A percentile compares a stretch with the other conserved stretches of the same genome.
Evolutionary conservation across 2,329 filamentous ascomycete genomes (phyloP).

Genomic region (Lasiodiplodia sp.): DNA sequence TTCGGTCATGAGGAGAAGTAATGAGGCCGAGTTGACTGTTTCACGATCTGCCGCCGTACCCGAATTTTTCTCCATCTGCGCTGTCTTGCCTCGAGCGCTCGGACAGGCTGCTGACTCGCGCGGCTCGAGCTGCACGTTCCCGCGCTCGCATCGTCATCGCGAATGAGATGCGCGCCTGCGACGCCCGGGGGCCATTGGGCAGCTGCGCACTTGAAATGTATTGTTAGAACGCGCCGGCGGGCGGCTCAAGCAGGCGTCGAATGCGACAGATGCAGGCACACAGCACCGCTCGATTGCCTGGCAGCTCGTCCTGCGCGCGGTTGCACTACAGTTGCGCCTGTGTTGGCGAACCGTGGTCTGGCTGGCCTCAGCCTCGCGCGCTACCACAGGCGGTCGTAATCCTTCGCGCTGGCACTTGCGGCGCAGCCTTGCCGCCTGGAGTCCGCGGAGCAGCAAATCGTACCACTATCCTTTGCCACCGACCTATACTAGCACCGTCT

Average conservation of each 20-base stretch:
- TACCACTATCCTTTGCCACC: constrained; percentile 1
- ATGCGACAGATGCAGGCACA: not conserved
- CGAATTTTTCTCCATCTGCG: constrained; percentile 9
- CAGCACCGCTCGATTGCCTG: not conserved
- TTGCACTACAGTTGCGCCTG: not conserved
- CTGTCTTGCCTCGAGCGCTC: constrained; percentile 4
- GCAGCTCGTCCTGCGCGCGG: not conserved
- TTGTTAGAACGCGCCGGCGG: not conserved
- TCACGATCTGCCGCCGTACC: constrained; percentile 17
- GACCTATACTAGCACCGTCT: not conserved
- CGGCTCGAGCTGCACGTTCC: constrained; percentile 10
- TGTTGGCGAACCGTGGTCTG: constrained; percentile 5
- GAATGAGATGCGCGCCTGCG: not conserved
- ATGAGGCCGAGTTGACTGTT: constrained; percentile 9
- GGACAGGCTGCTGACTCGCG: constrained; percentile 14
- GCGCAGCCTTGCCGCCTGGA: constrained; percentile 18
- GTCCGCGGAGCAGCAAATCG: not conserved
- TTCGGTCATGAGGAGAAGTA: not conserved
- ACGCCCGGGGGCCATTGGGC: not conserved
- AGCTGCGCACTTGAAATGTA: not conserved
- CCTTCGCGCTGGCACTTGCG: constrained; percentile 15
- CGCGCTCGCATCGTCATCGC: constrained; percentile 13
- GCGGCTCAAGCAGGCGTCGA: not conserved
- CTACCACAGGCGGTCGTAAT: constrained; percentile 13
- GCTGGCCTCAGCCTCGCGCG: constrained; percentile 20